phyloP scores from a whole-genome alignment of 768 basidiomycete species.

The Suillus weaverae region DNA sequence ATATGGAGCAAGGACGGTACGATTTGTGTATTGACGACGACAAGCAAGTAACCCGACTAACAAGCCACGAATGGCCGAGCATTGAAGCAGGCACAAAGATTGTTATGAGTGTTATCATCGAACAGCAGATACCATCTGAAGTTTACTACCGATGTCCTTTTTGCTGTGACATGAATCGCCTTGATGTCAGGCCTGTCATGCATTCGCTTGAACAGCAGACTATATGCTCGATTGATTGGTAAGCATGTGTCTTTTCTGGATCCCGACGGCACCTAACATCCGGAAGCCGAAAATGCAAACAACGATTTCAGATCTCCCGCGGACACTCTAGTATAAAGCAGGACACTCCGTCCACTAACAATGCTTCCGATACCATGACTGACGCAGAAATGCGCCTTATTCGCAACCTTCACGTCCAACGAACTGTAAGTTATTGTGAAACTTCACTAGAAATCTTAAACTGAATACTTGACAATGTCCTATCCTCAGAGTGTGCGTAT shows the following conservation, averaged over 20 bases:
- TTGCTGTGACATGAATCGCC: slow-evolving; percentile 2
- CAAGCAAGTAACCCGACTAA: not conserved
- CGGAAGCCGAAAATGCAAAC: slow-evolving; percentile 20
- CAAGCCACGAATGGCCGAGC: not conserved
- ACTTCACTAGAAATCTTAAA: no score
- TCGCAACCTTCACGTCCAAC: no score
- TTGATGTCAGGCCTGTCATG: not conserved
- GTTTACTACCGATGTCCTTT: slow-evolving; percentile 19
- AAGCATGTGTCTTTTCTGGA: not conserved
- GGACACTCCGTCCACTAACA: no score
- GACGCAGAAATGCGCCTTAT: no score
- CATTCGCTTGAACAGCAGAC: not conserved
- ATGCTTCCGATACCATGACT: no score
- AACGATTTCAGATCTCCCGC: slow-evolving; percentile 24
- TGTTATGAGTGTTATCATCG: slow-evolving; percentile 18
- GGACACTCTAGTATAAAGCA: no score
- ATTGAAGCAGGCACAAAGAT: slow-evolving; percentile 26
- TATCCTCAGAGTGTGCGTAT: no score
- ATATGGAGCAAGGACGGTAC: slow-evolving; percentile 24
- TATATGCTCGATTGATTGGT: slow-evolving; percentile 8
- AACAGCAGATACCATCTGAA: slow-evolving; percentile 1
- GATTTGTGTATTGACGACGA: slow-evolving; percentile 15
- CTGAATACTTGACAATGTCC: no score
- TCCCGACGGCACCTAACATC: slow-evolving; percentile 11
- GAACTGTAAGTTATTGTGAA: no score